phyloP scores from a whole-genome alignment of 1,284 basidiomycete genomes.

The Rhodotorula sp. region DNA sequence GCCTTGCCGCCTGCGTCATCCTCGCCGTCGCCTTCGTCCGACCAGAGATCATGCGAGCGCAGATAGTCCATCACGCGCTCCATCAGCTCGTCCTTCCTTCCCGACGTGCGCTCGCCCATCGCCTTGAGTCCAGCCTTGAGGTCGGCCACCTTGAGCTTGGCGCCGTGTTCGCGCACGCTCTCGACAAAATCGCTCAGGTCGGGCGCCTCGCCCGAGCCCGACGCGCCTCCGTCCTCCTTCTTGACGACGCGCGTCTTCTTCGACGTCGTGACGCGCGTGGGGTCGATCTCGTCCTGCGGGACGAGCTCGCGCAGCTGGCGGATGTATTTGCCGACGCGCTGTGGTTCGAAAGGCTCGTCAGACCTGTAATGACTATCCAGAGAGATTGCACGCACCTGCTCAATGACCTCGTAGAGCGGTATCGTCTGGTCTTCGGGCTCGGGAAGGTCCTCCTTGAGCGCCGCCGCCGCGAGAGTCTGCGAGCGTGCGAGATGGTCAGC shows the following conservation, averaged over 20 bases:
- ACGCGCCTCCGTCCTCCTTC: neutral
- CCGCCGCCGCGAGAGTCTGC: conserved; percentile 41
- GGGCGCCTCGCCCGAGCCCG: neutral
- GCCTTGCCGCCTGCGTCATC: neutral
- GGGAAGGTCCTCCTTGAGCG: conserved; percentile 42
- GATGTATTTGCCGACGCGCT: conserved; percentile 26
- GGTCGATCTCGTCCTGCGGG: conserved; percentile 25
- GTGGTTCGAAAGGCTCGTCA: neutral
- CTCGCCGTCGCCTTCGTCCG: neutral
- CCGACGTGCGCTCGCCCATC: conserved; percentile 17
- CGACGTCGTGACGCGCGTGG: conserved; percentile 17
- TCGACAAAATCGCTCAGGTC: conserved; percentile 9
- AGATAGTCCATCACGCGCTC: conserved; percentile 26
- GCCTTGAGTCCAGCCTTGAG: conserved; percentile 36
- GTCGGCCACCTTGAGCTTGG: conserved; percentile 24
- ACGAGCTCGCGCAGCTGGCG: conserved; percentile 14
- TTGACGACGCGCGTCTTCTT: conserved; percentile 13
- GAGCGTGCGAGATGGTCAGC: no score
- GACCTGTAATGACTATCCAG: neutral
- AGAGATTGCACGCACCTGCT: conserved; percentile 14
- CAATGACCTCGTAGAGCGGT: conserved; percentile 32
- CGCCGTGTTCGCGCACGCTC: neutral
- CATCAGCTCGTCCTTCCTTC: conserved; percentile 38
- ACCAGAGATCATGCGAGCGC: conserved; percentile 11
- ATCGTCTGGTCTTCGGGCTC: conserved; percentile 41